Base-by-base conservation (phyloP, 2,329 filamentous ascomycete genomes). In the Exophiala spinifera region DNA sequence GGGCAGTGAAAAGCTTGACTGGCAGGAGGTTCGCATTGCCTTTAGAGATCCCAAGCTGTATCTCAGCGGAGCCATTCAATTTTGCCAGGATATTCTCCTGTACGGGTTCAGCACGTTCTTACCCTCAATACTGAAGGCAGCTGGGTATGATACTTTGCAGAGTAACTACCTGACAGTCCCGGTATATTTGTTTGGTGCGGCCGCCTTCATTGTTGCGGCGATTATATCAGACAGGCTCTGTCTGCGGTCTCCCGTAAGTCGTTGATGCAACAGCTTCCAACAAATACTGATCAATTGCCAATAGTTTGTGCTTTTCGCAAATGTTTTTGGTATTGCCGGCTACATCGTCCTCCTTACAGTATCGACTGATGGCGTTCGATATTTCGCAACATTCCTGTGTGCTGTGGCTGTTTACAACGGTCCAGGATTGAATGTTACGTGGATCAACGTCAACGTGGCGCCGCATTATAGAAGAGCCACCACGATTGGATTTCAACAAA, bases 81-180 rank as follows among this genome's bases (percentile, higher is more conserved):
- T 81, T 63, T 79, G 76, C 47, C 74, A 77, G 53, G 76, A 79
- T 53, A 76, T 78, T 21, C 66, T 79, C 40, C 69, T 79, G 0
- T 82, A 80, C 36, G 80, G 79, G n/a, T 82, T 82, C 65, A 77
- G 73, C 61, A 82, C 78, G 7, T 83, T 83, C 62, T 66, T 82
- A 2, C 81, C 81, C 1, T 75, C 75, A 1, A 83, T 84, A 56
- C 70, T 83, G 43, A 69, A 73, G 37, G 71, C 70, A 15, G 75
- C 81, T 66, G 78, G 78, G 1, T 81, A 79, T 61, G 66, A 70
- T 42, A 72, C 70, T 11, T 66, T 82, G 17, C 69, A 77, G 60
- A 74, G 76, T 10, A 78, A 83, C 52, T 75, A 78, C 33, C 68
- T 83, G 31, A 82, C 79, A 3, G 77, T 83, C 1, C 80, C 80